A percentile compares a stretch with the other conserved stretches of the same genome.
Evolutionary conservation across 192 early-diverging fungal species (phyloP).

Genomic region (Gigaspora rosea): DNA sequence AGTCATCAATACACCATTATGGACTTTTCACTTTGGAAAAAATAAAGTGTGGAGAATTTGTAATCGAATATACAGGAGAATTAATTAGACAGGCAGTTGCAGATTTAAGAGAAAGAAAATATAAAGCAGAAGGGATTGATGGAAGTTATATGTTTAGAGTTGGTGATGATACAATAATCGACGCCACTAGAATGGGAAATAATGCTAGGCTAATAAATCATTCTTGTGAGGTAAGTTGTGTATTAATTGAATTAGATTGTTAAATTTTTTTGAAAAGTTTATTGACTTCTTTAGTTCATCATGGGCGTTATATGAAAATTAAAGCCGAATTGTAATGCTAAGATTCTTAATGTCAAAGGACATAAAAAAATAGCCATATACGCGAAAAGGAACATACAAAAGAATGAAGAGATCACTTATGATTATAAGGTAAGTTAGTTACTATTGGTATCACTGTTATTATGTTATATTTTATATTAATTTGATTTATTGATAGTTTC

Average conservation of each 20-base stretch:
- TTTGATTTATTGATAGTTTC: conserved; percentile 50
- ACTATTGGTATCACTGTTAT: background rate
- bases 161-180: conserved; percentile 93
- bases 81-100: conserved; percentile 92
- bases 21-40: conserved; percentile 94
- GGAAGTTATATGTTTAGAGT: conserved; percentile 94
- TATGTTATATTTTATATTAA: conserved; percentile 1
- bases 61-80: conserved; percentile 99
- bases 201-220: conserved; percentile 99
- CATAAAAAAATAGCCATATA: conserved; percentile 98
- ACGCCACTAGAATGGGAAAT: conserved; percentile 97
- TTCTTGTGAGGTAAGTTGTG: conserved; percentile 80
- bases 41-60: conserved; percentile 93
- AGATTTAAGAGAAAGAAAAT: conserved; percentile 90
- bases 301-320: background rate
- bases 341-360: conserved; percentile 88
- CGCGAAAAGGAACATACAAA: conserved; percentile 90
- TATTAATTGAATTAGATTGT: background rate
- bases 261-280: background rate
- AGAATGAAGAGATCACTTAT: conserved; percentile 98
- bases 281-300: background rate
- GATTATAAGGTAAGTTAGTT: conserved; percentile 83
- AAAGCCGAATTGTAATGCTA: conserved; percentile 97
- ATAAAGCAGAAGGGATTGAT: conserved; percentile 93
- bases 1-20: conserved; percentile 97